phyloP scores from a whole-genome alignment of 2,329 filamentous ascomycete species.

The Pseudofabraea citricarpa region DNA sequence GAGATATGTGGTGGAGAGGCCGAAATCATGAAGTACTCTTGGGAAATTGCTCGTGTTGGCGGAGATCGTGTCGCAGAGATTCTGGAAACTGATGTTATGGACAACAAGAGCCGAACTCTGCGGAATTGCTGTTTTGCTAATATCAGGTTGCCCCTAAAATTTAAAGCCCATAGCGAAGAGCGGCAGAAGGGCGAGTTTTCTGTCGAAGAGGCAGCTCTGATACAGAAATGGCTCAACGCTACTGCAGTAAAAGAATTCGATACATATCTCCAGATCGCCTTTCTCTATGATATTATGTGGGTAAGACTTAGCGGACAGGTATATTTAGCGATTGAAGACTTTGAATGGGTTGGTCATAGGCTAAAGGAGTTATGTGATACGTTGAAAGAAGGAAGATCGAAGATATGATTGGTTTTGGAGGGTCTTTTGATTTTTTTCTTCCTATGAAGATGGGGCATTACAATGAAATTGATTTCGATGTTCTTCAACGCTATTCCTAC shows the following conservation, averaged over 20 bases:
- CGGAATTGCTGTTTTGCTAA: slow-evolving; percentile 68
- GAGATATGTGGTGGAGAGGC: slow-evolving; percentile 69
- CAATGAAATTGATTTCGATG: no score
- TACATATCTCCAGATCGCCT: slow-evolving; percentile 60
- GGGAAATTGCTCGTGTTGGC: slow-evolving; percentile 57
- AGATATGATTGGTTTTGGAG: no score
- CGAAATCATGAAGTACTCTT: slow-evolving; percentile 59
- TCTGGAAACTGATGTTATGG: slow-evolving; percentile 66
- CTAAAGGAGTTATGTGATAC: slow-evolving; percentile 42
- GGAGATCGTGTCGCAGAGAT: slow-evolving; percentile 54
- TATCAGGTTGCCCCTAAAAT: slow-evolving; percentile 60
- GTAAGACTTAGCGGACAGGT: slow-evolving; percentile 73
- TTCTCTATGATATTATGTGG: slow-evolving; percentile 58
- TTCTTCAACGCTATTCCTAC: no score
- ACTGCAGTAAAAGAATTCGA: slow-evolving; percentile 46
- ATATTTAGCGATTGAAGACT: slow-evolving; percentile 74
- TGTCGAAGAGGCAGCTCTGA: slow-evolving; percentile 47
- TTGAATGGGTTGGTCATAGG: slow-evolving; percentile 56
- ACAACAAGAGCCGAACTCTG: slow-evolving; percentile 56
- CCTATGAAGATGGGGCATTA: no score
- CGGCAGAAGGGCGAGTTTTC: slow-evolving; percentile 21
- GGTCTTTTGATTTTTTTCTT: no score
- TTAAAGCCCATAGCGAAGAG: slow-evolving; percentile 10
- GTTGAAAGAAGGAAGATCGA: slow-evolving; percentile 40
- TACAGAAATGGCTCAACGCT: slow-evolving; percentile 41